Percentiles rank a stretch among this genome's conserved stretches.
Conservation (phyloP, 1,139 yeast species). For the Yamadazyma taylorii region DNA sequence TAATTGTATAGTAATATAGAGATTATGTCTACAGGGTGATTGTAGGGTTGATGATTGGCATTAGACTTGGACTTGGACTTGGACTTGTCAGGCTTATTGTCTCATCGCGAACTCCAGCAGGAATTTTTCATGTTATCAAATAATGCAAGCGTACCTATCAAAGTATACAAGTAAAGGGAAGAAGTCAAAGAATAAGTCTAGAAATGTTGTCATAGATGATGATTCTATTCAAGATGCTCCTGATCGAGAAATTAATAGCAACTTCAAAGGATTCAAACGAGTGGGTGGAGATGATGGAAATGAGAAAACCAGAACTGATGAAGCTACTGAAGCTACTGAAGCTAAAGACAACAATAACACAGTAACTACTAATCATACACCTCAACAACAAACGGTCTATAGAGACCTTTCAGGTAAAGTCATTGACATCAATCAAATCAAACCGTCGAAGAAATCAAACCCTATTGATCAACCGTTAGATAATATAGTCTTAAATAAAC, state of each 20-base stretch:
- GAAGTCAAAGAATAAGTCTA: constrained; percentile 13
- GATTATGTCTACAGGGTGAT: no score
- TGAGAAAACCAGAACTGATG: no score
- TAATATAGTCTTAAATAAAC: constrained; percentile 5
- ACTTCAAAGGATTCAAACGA: constrained; percentile 37
- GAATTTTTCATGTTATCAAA: not conserved
- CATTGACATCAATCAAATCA: constrained; percentile 26
- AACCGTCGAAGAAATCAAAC: constrained; percentile 9
- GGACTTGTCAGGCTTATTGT: no score
- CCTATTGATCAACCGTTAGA: not conserved
- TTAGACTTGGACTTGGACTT: no score
- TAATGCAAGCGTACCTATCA: constrained; percentile 20
- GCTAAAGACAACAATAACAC: not conserved
- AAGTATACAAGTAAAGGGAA: constrained; percentile 17
- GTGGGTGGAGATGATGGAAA: constrained; percentile 24
- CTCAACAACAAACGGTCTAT: constrained; percentile 30
- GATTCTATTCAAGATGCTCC: constrained; percentile 6
- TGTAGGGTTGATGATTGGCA: no score
- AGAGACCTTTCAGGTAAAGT: constrained; percentile 43
- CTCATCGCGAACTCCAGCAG: constrained; percentile 2
- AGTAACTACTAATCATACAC: no score
- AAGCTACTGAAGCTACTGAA: constrained; percentile 9
- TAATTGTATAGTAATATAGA: constrained; percentile 6
- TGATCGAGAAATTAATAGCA: constrained; percentile 11
- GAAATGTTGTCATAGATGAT: constrained; percentile 14